These are phyloP conservation scores for Trichoderma afroharzianum DNA, from an alignment of 2,329 filamentous ascomycete genomes.

Conservation along the genomic window DNA sequence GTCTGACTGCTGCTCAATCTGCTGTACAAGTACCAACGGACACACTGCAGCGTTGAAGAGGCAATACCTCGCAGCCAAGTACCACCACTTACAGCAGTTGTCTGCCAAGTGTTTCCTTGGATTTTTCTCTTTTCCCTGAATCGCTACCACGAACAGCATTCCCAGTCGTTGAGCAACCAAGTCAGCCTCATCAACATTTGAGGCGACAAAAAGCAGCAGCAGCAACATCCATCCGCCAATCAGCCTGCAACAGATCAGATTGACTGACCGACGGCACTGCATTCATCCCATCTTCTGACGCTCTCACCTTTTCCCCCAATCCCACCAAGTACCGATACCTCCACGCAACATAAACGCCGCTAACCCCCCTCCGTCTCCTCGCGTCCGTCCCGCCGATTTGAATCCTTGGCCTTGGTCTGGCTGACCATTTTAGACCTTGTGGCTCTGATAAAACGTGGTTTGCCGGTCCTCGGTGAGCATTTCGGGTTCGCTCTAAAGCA, in stretches of 20 bases:
- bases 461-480: slow-evolving; percentile 10
- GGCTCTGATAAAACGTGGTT: not conserved
- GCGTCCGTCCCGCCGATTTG: slow-evolving; percentile 8
- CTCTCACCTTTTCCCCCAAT: not conserved
- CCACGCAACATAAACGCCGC: not conserved
- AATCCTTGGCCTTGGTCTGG: not conserved
- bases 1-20: slow-evolving; percentile 4
- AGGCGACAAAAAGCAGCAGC: not conserved
- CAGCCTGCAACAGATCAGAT: not conserved
- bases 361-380: slow-evolving; percentile 1
- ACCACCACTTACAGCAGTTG: not conserved
- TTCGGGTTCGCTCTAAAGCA: slow-evolving; percentile 8
- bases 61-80: not conserved
- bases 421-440: slow-evolving; percentile 5
- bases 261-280: not conserved
- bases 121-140: not conserved
- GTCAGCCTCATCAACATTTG: not conserved
- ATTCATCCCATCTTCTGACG: not conserved
- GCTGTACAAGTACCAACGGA: not conserved
- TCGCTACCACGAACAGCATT: not conserved
- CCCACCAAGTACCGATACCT: not conserved
- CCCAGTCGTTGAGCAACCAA: not conserved
- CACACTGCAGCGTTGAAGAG: not conserved
- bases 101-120: not conserved
- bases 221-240: not conserved